Evolutionary conservation across 164 flowering plant genomes (phyloP).

Genomic region (Euptelea pleiosperma): DNA sequence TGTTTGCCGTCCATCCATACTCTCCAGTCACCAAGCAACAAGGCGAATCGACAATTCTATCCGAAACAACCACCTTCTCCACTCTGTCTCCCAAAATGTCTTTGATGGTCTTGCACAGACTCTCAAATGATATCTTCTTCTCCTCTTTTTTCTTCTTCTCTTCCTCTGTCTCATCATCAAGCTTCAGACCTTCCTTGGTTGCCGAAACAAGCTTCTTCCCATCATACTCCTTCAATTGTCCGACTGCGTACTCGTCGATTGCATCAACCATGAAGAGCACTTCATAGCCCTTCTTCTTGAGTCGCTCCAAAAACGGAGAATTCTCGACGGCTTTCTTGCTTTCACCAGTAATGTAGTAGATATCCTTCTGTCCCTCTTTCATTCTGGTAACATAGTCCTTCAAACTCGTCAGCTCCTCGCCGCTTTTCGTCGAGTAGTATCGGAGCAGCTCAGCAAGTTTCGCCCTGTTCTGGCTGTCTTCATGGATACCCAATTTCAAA

Average conservation of each 20-base stretch:
- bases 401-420: slow-evolving; percentile 69
- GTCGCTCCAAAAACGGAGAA: slow-evolving; percentile 62
- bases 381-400: slow-evolving; percentile 73
- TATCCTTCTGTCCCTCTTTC: slow-evolving; percentile 70
- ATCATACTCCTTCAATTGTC: slow-evolving; percentile 64
- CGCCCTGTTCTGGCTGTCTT: slow-evolving; percentile 52
- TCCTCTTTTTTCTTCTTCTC: slow-evolving; percentile 55
- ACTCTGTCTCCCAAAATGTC: slow-evolving; percentile 61
- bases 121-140: slow-evolving; percentile 44
- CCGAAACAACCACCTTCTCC: slow-evolving; percentile 63
- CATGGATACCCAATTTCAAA: slow-evolving; percentile 64
- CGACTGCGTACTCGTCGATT: slow-evolving; percentile 66
- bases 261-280: slow-evolving; percentile 73
- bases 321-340: slow-evolving; percentile 71
- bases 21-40: slow-evolving; percentile 69
- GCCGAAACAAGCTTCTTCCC: slow-evolving; percentile 73
- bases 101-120: slow-evolving; percentile 54
- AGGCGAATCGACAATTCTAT: slow-evolving; percentile 62
- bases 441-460: slow-evolving; percentile 57
- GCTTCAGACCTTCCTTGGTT: slow-evolving; percentile 64
- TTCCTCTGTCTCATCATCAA: slow-evolving; percentile 54
- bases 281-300: slow-evolving; percentile 65
- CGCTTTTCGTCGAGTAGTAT: slow-evolving; percentile 64
- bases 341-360: slow-evolving; percentile 69
- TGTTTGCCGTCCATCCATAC: slow-evolving; percentile 72